These are phyloP conservation scores for Fusarium austroafricanum DNA, from an alignment of 2,329 filamentous ascomycete genomes.

Conservation along the genomic window DNA sequence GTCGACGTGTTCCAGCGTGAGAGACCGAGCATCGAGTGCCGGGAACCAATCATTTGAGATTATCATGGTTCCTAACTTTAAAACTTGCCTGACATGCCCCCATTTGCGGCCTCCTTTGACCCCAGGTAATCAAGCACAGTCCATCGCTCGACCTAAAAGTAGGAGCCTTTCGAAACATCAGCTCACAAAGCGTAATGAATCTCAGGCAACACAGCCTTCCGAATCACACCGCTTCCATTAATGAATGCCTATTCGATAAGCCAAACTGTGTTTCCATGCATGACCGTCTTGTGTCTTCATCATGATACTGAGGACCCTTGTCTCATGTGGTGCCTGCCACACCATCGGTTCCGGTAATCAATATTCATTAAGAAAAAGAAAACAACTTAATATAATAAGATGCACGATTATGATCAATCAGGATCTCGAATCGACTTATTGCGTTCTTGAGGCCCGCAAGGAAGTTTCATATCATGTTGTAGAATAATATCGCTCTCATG, in stretches of 20 bases:
- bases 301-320: slow-evolving; percentile 13
- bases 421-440: not conserved
- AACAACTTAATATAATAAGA: not conserved
- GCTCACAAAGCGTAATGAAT: slow-evolving; percentile 12
- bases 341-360: slow-evolving; percentile 13
- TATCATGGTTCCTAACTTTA: not conserved
- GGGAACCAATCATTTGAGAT: slow-evolving; percentile 10
- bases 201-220: slow-evolving; percentile 7
- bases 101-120: slow-evolving; percentile 13
- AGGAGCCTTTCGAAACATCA: slow-evolving; percentile 24
- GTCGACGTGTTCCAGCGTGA: slow-evolving; percentile 1
- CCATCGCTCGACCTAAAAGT: slow-evolving; percentile 29
- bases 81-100: slow-evolving; percentile 17
- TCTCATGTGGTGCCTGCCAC: slow-evolving; percentile 36
- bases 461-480: not conserved
- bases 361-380: slow-evolving; percentile 3
- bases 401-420: not conserved
- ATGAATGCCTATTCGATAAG: slow-evolving; percentile 5
- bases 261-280: slow-evolving; percentile 7
- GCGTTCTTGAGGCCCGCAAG: not conserved
- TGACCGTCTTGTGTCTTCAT: not conserved
- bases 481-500: not conserved
- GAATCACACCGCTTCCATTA: slow-evolving; percentile 31
- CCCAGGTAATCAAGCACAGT: slow-evolving; percentile 34
- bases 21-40: not conserved